Percentiles rank a stretch among this genome's conserved stretches.
Conservation (phyloP, 345 rosid species). For the Syzygium oleosum region DNA sequence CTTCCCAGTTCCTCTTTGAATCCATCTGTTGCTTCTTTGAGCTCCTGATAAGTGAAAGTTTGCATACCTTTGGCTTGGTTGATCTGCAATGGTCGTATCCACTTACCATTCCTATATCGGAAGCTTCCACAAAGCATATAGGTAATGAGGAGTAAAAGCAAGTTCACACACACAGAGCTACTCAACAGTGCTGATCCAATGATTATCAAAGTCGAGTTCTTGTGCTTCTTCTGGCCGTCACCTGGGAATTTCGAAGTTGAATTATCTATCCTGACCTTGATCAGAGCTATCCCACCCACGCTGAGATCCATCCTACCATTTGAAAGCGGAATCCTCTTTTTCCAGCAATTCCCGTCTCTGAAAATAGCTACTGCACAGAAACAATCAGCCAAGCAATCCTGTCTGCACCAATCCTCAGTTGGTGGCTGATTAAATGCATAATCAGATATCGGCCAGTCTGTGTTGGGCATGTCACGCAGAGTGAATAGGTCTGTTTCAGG, state of each 20-base stretch:
- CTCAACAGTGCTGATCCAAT: slow-evolving; percentile 15
- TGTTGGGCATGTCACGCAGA: slow-evolving; percentile 2
- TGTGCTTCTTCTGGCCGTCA: background rate
- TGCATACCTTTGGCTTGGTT: slow-evolving; percentile 1
- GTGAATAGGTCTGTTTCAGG: slow-evolving; percentile 14
- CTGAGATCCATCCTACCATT: slow-evolving; percentile 16
- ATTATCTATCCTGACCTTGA: slow-evolving; percentile 24
- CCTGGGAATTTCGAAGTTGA: background rate
- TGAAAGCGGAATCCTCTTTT: slow-evolving; percentile 40
- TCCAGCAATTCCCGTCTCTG: slow-evolving; percentile 21
- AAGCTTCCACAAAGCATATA: background rate
- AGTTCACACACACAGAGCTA: slow-evolving; percentile 16
- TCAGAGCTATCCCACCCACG: slow-evolving; percentile 13
- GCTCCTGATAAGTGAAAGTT: slow-evolving; percentile 16
- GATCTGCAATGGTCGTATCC: background rate
- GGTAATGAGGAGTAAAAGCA: slow-evolving; percentile 6
- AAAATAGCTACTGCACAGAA: slow-evolving; percentile 40
- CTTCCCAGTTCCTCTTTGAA: slow-evolving; percentile 32
- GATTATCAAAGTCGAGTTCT: background rate
- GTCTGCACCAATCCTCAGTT: slow-evolving; percentile 30
- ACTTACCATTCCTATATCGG: background rate
- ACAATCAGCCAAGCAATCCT: slow-evolving; percentile 41
- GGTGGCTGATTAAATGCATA: slow-evolving; percentile 10
- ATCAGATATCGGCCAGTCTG: slow-evolving; percentile 27
- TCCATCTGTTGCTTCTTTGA: slow-evolving; percentile 16